Conservation (phyloP, 2,329 filamentous ascomycete species). For the Orbilia ellipsospora region DNA sequence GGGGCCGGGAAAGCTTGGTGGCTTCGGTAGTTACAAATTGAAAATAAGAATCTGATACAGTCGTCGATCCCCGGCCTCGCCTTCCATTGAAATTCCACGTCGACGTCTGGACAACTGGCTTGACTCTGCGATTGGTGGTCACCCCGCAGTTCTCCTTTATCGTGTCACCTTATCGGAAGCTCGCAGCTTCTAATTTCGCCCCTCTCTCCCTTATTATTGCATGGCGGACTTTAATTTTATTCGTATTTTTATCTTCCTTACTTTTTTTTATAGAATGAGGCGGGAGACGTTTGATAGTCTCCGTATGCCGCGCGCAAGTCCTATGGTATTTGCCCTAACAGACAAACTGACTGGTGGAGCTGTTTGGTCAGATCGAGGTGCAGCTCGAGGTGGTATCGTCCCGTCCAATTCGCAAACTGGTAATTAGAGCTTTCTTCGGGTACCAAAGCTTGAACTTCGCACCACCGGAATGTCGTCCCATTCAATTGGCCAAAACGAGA, state of each 20-base stretch:
- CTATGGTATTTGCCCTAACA: slow-evolving; percentile 23
- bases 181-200: slow-evolving; percentile 12
- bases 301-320: not conserved
- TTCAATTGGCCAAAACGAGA: too few species aligned
- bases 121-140: not conserved
- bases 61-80: slow-evolving; percentile 26
- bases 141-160: slow-evolving; percentile 21
- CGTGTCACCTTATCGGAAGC: slow-evolving; percentile 27
- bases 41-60: slow-evolving; percentile 54
- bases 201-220: not conserved
- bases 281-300: too few species aligned
- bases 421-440: too few species aligned
- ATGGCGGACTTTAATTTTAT: slow-evolving; percentile 1
- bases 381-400: too few species aligned
- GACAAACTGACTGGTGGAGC: not conserved
- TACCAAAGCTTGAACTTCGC: too few species aligned
- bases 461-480: too few species aligned
- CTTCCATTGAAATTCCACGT: slow-evolving; percentile 39
- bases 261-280: too few species aligned
- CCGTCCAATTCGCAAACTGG: too few species aligned
- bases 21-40: slow-evolving; percentile 52
- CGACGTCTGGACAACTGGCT: slow-evolving; percentile 6
- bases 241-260: too few species aligned
- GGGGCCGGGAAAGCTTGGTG: slow-evolving; percentile 44
- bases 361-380: too few species aligned